Evolutionary conservation across 306 rosid species (phyloP).

Genomic region (Vigna nakashimae): DNA sequence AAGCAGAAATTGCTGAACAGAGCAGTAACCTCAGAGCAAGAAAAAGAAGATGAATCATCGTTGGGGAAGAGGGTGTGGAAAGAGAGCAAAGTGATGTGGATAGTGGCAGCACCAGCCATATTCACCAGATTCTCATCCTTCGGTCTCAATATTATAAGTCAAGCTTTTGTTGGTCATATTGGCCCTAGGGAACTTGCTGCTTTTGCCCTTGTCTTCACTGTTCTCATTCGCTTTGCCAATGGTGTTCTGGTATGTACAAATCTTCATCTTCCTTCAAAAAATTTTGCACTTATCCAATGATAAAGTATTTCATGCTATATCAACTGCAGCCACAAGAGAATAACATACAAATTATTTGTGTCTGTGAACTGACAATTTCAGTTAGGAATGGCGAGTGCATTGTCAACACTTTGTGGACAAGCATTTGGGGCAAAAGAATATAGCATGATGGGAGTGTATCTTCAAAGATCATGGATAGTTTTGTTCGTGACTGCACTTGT

Average conservation of each 20-base stretch:
- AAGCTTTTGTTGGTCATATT: constrained; percentile 59
- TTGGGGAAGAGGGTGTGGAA: constrained; percentile 44
- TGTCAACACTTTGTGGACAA: constrained; percentile 66
- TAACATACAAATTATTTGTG: not conserved
- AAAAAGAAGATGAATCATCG: constrained; percentile 36
- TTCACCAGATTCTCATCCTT: constrained; percentile 51
- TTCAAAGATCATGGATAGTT: constrained; percentile 64
- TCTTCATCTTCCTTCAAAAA: not conserved
- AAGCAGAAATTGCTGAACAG: constrained; percentile 32
- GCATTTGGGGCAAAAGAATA: constrained; percentile 61
- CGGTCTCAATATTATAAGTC: constrained; percentile 55
- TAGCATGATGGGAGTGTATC: constrained; percentile 60
- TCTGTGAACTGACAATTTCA: not conserved
- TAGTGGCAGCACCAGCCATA: constrained; percentile 57
- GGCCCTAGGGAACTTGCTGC: constrained; percentile 57
- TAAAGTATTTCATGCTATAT: too few species aligned
- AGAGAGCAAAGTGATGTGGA: constrained; percentile 58
- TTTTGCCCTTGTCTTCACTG: constrained; percentile 52
- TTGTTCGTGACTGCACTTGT: constrained; percentile 33
- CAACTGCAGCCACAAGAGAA: not conserved
- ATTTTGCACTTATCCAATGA: too few species aligned
- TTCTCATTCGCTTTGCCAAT: constrained; percentile 50
- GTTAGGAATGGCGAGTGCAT: constrained; percentile 62
- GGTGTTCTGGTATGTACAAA: constrained; percentile 51
- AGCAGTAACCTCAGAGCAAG: not conserved